Evolutionary conservation across 257 asterid genomes (phyloP), one percentile per base, ranked within the genome.

Genomic region (Nicotiana otophora): DNA sequence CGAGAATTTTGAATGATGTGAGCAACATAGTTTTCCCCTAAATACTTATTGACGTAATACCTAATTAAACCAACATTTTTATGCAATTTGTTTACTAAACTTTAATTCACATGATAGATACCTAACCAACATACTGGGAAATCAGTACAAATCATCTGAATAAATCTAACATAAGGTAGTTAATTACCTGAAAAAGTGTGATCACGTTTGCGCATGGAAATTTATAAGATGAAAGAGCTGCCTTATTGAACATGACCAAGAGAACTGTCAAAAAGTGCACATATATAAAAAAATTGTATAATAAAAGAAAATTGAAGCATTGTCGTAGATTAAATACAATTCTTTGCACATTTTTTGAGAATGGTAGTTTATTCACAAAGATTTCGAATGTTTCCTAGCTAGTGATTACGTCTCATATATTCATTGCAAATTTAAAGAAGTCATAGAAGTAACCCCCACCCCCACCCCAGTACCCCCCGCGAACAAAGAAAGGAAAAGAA

Each of bases 201-300:
- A 84, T 81, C 65, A 84, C 84, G 0, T 84, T 84, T 10, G 78
- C 87, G 66, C 79, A 84, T 4, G 87, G 87, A 63, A 84, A 81
- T 2, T 54, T 60, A 65, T 84, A 84, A 4, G 84, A 84, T 80
- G 87, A 81, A 33, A 84, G 84, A 28, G 87, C 84, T 63, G 82
- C 82, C 82, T 84, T 84, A 34, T 84, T 84, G 84, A 84, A 84
- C 61, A 81, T 63, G 33, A 84, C 78, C 70, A 84, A 62, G 20
- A 84, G 70, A 60, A 84, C 87, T 84, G 86, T 15, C 4, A 16
- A 62, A 69, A 9, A 4, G 28, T 3, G 3, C 62, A 74, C 3
- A 28, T 19, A 17, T 30, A 39, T n/a, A 7, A 53, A 34, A 23
- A 69, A 70, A 77, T 20, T 19, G 9, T 8, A 76, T 10, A 64